Evolutionary conservation across 768 basidiomycete genomes (phyloP).

Genomic region (Neoboletus subvelutipes): DNA sequence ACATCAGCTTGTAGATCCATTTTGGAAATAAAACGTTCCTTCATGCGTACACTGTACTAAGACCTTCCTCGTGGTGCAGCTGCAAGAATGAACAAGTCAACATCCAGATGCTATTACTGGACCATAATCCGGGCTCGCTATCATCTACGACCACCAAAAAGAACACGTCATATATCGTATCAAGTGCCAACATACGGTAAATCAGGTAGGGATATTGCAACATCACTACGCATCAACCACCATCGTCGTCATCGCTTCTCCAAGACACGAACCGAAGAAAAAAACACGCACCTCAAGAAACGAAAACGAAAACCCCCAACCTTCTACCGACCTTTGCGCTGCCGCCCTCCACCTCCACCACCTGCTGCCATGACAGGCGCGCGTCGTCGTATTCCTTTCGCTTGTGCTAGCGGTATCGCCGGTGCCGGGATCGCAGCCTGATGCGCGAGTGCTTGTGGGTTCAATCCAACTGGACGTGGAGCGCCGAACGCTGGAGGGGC

Average conservation of each 20-base stretch:
- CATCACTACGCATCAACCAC: neutral
- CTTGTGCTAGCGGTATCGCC: neutral
- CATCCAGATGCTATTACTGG: neutral
- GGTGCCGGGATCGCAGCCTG: neutral
- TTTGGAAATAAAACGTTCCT: neutral
- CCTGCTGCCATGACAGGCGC: conserved; percentile 3
- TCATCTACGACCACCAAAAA: neutral
- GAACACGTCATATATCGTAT: neutral
- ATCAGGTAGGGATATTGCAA: conserved; percentile 3
- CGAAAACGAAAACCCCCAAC: neutral
- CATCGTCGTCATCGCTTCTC: neutral
- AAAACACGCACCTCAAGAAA: neutral
- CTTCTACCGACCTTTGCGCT: conserved; percentile 11
- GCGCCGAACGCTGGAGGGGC: neutral
- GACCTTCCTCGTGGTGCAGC: neutral
- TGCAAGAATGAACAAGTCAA: neutral
- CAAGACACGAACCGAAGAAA: neutral
- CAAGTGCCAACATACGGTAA: neutral
- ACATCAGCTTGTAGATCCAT: neutral
- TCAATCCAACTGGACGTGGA: neutral
- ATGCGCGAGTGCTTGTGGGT: neutral
- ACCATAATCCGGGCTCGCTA: neutral
- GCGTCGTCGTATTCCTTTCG: neutral
- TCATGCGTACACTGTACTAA: neutral
- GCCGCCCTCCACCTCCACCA: conserved; percentile 8